Evolutionary conservation across 371 early-diverging fungal species (phyloP), one percentile per base, ranked within the genome.

Genomic region (Mucor circinelloides): DNA sequence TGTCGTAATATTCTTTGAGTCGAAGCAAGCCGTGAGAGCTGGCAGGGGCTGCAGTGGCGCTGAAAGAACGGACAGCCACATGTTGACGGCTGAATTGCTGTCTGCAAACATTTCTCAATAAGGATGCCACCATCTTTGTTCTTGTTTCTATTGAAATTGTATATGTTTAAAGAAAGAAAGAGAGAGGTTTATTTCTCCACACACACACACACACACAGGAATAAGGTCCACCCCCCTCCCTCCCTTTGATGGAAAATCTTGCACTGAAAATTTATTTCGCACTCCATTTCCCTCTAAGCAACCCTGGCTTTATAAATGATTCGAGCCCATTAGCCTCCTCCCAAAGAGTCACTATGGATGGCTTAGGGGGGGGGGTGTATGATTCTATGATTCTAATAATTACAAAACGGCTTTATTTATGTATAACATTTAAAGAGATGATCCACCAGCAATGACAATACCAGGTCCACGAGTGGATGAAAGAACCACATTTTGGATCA

Each of bases 1-100:
- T 83, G 75, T 90, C 86, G 78, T 93, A 96, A 74, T 91, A 91
- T 77, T 93, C 93, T 68, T 88, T 90, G 28, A 97, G 85, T 38
- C 97, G 87, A 56, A 78, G 64, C 52, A 90, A 82, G 28, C 86
- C 85, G 46, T 79, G 84, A 31, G 83, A 82, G 44, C 72, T 70
- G 19, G 77, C 74, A n/a, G 68, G 17, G 0, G 66, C 66, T n/a
- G 61, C 34, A 12, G 74, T 68, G 3, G 74, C 70, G 25, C 72
- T 70, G 54, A 82, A 80, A 42, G 70, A 44, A 54, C 82, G 72
- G 48, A 42, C 38, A 25, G 58, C 48, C 13, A 61, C 28, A 10
- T 36, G 21, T 28, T 31, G 57, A 1, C 68, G 60, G 19, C 32
- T 31, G 34, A 27, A 32, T 28, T 52, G 55, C 42, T 62, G 70